Conservation (phyloP, 108 stramenopile genomes). For the Asterionellopsis glacialis region DNA sequence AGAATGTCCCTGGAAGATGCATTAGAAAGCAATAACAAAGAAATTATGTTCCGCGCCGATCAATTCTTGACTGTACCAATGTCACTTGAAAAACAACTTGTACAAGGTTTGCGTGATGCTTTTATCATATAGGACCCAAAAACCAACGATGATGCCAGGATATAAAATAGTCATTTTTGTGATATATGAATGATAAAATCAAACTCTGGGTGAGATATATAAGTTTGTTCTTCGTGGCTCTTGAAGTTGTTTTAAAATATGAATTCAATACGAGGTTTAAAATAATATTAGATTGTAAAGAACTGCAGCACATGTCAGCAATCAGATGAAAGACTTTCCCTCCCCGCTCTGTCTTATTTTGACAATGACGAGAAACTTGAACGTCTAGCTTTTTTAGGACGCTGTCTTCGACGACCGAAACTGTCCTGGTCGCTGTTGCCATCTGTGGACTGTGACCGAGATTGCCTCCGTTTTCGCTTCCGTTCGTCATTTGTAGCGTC, state of each 20-base stretch:
- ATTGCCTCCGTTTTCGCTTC: background rate
- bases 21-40: conserved; percentile 14
- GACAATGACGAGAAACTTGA: no score
- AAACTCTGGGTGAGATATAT: no score
- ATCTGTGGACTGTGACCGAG: background rate
- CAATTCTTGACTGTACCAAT: conserved; percentile 20
- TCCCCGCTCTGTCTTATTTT: background rate
- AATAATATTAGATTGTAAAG: no score
- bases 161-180: no score
- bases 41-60: conserved; percentile 22
- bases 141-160: background rate
- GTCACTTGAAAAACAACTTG: conserved; percentile 20
- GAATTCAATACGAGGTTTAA: no score
- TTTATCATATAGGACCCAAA: conserved; percentile 21
- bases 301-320: no score
- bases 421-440: conserved; percentile 1
- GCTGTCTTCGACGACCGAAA: background rate
- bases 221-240: no score
- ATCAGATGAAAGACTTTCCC: no score
- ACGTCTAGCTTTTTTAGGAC: background rate
- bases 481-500: background rate
- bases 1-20: conserved; percentile 40
- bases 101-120: conserved; percentile 6
- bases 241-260: no score
- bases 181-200: no score